These are phyloP conservation scores for Stygiomarasmius scandens DNA, from an alignment of 1,284 basidiomycete genomes.

Conservation along the genomic window DNA sequence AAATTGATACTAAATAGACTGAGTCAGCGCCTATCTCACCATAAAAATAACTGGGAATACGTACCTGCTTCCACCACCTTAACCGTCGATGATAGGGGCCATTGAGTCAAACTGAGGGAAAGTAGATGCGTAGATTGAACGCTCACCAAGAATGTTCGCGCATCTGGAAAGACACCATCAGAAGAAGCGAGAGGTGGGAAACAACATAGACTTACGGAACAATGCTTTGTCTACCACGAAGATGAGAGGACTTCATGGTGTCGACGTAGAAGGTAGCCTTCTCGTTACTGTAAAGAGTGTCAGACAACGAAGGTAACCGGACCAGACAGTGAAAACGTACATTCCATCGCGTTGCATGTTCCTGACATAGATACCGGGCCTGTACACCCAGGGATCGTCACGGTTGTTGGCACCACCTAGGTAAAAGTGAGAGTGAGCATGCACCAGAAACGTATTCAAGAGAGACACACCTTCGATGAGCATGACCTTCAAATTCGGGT, in stretches of 20 bases:
- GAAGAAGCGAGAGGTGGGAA: neutral
- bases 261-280: conserved; percentile 74
- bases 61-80: conserved; percentile 57
- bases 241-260: conserved; percentile 54
- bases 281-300: conserved; percentile 53
- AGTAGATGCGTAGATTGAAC: neutral
- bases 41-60: conserved; percentile 8
- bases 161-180: conserved; percentile 40
- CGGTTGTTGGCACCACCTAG: conserved; percentile 69
- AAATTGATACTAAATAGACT: conserved; percentile 60
- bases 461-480: conserved; percentile 60
- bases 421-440: neutral
- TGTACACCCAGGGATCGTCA: conserved; percentile 75
- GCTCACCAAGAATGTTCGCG: conserved; percentile 64
- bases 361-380: conserved; percentile 67
- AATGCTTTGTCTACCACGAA: conserved; percentile 66
- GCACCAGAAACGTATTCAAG: neutral
- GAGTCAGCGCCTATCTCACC: conserved; percentile 6
- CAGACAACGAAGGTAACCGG: neutral
- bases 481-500: conserved; percentile 74
- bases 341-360: conserved; percentile 73
- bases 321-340: conserved; percentile 40
- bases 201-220: conserved; percentile 53
- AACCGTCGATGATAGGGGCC: too few species aligned
- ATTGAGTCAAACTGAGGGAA: neutral